Conservation (phyloP, 2,329 filamentous ascomycete genomes). For the Xylaria polymorpha region DNA sequence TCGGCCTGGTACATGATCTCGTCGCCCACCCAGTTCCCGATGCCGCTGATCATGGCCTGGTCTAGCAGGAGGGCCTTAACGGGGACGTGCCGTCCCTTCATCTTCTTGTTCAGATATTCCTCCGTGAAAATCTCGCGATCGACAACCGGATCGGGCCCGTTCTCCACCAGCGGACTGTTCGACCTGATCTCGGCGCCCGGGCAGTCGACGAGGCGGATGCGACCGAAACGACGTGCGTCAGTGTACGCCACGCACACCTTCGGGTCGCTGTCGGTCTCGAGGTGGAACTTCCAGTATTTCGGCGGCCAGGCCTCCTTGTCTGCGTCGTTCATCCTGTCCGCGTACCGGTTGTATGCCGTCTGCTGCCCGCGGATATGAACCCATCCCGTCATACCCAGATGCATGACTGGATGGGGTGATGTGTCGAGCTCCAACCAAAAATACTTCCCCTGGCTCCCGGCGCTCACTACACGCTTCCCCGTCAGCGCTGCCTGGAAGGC, state of each 20-base stretch:
- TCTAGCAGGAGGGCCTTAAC: constrained; percentile 91
- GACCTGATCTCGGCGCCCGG: constrained; percentile 79
- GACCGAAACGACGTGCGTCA: constrained; percentile 81
- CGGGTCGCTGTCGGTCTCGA: constrained; percentile 69
- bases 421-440: constrained; percentile 85
- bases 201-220: constrained; percentile 85
- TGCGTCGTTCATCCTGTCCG: constrained; percentile 74
- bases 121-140: constrained; percentile 82
- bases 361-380: constrained; percentile 84
- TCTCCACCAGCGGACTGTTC: constrained; percentile 83
- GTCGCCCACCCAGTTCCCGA: constrained; percentile 98
- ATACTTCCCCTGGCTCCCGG: constrained; percentile 94
- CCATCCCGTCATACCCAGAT: constrained; percentile 88
- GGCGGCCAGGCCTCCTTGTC: constrained; percentile 83
- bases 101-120: constrained; percentile 76
- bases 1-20: constrained; percentile 91
- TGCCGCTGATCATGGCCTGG: constrained; percentile 87
- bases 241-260: constrained; percentile 74
- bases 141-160: constrained; percentile 91
- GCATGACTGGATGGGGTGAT: constrained; percentile 88
- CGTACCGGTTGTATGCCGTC: constrained; percentile 84
- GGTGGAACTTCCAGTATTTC: constrained; percentile 86
- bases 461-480: constrained; percentile 76
- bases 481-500: constrained; percentile 79
- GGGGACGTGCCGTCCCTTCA: constrained; percentile 82